Evolutionary conservation across 225 moss, liverwort and hornwort genomes (phyloP).

Genomic region (Climacium dendroides): DNA sequence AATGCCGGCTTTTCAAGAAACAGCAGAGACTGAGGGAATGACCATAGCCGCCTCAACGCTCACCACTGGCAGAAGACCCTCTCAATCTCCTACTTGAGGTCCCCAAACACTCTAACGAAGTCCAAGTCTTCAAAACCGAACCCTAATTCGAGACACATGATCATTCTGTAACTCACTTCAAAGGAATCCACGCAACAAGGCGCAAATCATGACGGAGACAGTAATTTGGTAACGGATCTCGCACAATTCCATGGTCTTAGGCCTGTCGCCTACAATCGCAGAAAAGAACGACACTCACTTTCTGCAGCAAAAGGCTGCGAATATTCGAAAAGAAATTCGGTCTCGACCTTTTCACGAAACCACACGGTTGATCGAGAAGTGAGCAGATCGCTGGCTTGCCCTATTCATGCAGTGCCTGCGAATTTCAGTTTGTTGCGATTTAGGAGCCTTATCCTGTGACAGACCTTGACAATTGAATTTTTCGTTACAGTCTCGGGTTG

Average conservation of each 20-base stretch:
- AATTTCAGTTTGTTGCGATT: background rate
- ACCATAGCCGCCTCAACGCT: background rate
- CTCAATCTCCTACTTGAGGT: conserved; percentile 22
- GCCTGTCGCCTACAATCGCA: background rate
- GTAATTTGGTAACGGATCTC: background rate
- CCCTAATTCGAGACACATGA: background rate
- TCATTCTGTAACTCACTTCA: background rate
- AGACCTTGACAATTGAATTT: background rate
- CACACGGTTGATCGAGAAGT: background rate
- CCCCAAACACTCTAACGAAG: background rate
- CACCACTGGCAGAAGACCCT: background rate
- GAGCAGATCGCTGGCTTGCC: background rate
- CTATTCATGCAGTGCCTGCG: background rate
- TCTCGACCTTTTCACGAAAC: background rate
- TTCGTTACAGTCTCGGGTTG: background rate
- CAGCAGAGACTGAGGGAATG: background rate
- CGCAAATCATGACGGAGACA: background rate
- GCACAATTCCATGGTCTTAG: background rate
- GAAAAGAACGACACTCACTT: background rate
- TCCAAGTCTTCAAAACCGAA: background rate
- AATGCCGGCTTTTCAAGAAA: background rate
- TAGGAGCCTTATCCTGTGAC: background rate
- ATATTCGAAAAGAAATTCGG: background rate
- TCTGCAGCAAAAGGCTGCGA: background rate
- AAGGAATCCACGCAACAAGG: background rate